Percentiles rank a stretch among this genome's conserved stretches.
These are phyloP conservation scores for Erigeron canadensis DNA, from an alignment of 129 eudicot genomes.

Conservation along the genomic window DNA sequence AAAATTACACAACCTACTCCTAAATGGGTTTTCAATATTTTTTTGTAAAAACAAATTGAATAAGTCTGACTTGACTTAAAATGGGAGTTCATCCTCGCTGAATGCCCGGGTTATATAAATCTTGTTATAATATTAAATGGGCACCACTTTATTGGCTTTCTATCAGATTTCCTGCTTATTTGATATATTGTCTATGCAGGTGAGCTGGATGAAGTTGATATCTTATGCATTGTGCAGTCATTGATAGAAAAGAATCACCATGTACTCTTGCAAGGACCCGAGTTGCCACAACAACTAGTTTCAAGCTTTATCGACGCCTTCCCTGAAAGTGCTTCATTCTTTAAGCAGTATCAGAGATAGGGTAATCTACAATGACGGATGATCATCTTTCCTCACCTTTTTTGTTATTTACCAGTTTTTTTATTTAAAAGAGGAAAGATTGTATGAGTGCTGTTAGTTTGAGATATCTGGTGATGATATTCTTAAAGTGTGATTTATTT, in stretches of 20 bases:
- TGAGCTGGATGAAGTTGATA: conserved; percentile 52
- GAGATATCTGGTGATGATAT: conserved; percentile 1
- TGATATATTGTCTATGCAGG: conserved; percentile 39
- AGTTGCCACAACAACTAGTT: conserved; percentile 45
- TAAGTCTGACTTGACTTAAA: no score
- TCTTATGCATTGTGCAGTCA: conserved; percentile 31
- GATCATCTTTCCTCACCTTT: not conserved
- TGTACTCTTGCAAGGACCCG: conserved; percentile 38
- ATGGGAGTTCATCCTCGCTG: no score
- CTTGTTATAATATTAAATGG: not conserved
- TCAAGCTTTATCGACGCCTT: conserved; percentile 48
- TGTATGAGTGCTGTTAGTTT: conserved; percentile 4
- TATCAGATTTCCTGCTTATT: not conserved
- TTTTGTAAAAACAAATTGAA: no score
- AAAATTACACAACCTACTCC: no score
- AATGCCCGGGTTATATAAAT: no score
- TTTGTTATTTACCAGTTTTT: conserved; percentile 8
- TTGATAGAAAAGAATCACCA: conserved; percentile 50
- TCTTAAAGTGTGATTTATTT: conserved; percentile 5
- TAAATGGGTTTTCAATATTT: no score
- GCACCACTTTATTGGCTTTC: not conserved
- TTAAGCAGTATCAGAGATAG: conserved; percentile 21
- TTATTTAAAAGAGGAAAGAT: conserved; percentile 4
- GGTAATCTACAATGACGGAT: not conserved
- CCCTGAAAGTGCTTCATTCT: conserved; percentile 46